Conservation (phyloP, 148 eudicot species). For the Selenicereus undatus region DNA sequence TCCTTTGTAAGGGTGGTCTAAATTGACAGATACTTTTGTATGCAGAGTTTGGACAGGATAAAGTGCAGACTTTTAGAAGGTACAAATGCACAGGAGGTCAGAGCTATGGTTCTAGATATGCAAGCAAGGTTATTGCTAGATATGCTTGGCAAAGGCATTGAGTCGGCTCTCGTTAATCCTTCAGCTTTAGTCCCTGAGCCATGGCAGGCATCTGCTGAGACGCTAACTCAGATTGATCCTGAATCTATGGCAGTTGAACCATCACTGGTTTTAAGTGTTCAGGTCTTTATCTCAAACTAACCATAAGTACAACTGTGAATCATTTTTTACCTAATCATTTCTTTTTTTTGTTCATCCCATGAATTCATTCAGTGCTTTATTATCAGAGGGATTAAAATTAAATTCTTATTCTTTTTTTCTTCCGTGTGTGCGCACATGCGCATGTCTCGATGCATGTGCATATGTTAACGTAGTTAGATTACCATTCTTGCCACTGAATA, state of each 20-base stretch:
- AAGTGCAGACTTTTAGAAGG: conserved; percentile 98
- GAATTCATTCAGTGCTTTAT: too few relatives aligned
- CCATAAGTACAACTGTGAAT: neutral
- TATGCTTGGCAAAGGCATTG: conserved; percentile 98
- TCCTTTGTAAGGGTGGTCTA: neutral
- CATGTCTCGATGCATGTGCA: too few relatives aligned
- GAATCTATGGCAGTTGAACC: conserved; percentile 97
- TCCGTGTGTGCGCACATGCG: too few relatives aligned
- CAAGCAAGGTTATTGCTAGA: conserved; percentile 95
- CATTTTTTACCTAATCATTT: neutral
- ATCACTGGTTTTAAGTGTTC: conserved; percentile 68
- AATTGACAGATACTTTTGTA: conserved; percentile 12
- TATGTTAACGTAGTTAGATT: too few relatives aligned
- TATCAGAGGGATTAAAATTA: neutral
- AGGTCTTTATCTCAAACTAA: conserved; percentile 43
- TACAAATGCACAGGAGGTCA: conserved; percentile 92
- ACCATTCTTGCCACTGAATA: too few relatives aligned
- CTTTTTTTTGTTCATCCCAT: neutral
- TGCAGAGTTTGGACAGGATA: conserved; percentile 93
- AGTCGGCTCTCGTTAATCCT: conserved; percentile 83
- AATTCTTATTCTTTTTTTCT: too few relatives aligned
- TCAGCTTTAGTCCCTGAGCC: conserved; percentile 84
- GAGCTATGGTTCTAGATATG: conserved; percentile 99
- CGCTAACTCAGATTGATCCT: conserved; percentile 56
- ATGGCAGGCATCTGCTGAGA: conserved; percentile 92